These are phyloP conservation scores for Leishmania amazonensis DNA, from an alignment of 208 protist genomes.

Conservation along the genomic window DNA sequence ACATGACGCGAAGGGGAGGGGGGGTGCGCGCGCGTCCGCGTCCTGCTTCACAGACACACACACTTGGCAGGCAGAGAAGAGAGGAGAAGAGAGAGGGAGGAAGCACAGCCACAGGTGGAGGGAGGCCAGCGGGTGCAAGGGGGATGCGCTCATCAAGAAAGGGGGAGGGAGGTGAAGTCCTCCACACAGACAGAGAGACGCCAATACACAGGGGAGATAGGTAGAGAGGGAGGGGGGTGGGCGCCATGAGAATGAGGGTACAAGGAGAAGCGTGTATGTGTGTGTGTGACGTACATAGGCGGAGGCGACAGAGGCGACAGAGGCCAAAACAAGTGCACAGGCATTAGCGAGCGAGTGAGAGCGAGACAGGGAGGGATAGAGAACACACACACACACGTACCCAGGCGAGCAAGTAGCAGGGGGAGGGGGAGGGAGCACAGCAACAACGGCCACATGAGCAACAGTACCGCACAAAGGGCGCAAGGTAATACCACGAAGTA, in stretches of 20 bases:
- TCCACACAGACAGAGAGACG: background rate
- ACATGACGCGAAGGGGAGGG: background rate
- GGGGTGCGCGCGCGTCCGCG: background rate
- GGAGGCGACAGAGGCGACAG: background rate
- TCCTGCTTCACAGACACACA: background rate
- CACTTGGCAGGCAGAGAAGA: background rate
- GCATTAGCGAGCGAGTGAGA: background rate
- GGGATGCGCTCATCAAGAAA: background rate
- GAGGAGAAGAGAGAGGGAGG: background rate
- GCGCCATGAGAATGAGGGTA: background rate
- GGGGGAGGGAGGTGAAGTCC: background rate
- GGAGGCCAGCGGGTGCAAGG: background rate
- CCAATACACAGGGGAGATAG: no score
- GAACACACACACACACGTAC: background rate
- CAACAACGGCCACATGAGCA: constrained; percentile 1
- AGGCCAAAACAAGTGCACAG: background rate
- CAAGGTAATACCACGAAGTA: background rate
- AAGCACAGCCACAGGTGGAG: background rate
- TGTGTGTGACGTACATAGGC: background rate
- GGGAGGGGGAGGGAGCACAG: background rate
- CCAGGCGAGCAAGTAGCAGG: constrained; percentile 3
- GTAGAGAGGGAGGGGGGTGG: background rate
- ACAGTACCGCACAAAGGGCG: background rate
- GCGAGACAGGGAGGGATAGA: background rate
- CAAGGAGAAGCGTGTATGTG: background rate